phyloP scores from a whole-genome alignment of 768 basidiomycete species.

The Mrakia blollopis region DNA sequence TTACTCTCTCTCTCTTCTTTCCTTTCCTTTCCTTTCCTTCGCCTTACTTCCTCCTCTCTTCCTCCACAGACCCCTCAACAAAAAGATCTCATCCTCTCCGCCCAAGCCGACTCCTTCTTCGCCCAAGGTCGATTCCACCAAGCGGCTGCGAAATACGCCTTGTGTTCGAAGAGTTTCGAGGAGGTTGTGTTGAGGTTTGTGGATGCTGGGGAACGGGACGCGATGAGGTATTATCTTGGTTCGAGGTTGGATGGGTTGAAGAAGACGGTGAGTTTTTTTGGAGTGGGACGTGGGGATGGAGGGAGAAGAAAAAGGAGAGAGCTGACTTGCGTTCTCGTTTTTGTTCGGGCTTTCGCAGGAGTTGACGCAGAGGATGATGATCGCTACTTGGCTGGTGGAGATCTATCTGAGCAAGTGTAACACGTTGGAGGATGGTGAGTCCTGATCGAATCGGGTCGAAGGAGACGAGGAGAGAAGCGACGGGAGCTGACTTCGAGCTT shows the following conservation, averaged over 20 bases:
- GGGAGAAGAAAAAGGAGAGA: background rate
- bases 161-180: slow-evolving; percentile 61
- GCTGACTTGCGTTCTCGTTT: background rate
- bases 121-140: slow-evolving; percentile 75
- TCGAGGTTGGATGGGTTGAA: slow-evolving; percentile 78
- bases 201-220: slow-evolving; percentile 83
- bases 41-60: background rate
- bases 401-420: slow-evolving; percentile 96
- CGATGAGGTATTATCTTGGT: slow-evolving; percentile 81
- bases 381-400: slow-evolving; percentile 97
- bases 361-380: slow-evolving; percentile 88
- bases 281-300: no score
- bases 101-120: slow-evolving; percentile 77
- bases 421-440: slow-evolving; percentile 71
- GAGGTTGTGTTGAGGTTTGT: slow-evolving; percentile 85
- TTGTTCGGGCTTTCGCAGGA: slow-evolving; percentile 63
- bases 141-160: slow-evolving; percentile 86
- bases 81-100: slow-evolving; percentile 72
- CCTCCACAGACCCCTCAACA: slow-evolving; percentile 73
- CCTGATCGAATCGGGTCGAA: background rate
- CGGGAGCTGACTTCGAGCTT: no score
- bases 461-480: background rate
- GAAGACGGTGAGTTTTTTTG: slow-evolving; percentile 59
- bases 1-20: background rate
- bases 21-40: no score